Percentiles rank a stretch among this genome's conserved stretches.
Conservation (phyloP, 2,329 filamentous ascomycete species). For the Eurotiales sp. region DNA sequence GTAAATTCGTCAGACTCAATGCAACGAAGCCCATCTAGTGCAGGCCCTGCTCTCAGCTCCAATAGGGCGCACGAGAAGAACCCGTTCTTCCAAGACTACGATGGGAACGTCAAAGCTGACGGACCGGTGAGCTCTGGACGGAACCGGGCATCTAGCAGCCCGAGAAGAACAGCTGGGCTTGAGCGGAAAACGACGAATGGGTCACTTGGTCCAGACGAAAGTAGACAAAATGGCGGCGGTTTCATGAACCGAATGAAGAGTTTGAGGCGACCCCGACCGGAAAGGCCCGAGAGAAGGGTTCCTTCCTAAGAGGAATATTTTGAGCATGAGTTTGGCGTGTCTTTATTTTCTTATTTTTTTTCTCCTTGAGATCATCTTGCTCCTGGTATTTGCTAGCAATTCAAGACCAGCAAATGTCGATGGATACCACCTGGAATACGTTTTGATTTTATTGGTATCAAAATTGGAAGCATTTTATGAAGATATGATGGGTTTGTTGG, state of each 20-base stretch:
- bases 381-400: not conserved
- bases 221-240: conserved; percentile 51
- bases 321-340: not conserved
- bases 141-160: conserved; percentile 55
- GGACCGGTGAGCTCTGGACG: conserved; percentile 36
- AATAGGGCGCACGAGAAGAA: conserved; percentile 54
- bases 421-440: not conserved
- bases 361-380: no score
- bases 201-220: conserved; percentile 40
- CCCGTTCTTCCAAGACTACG: conserved; percentile 81
- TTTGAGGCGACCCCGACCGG: conserved; percentile 55
- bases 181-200: conserved; percentile 62
- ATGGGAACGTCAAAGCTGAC: conserved; percentile 57
- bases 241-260: conserved; percentile 79
- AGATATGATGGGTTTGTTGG: conserved; percentile 29
- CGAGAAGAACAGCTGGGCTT: conserved; percentile 50
- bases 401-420: not conserved
- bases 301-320: conserved; percentile 8
- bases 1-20: conserved; percentile 54
- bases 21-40: conserved; percentile 24
- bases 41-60: conserved; percentile 30
- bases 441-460: conserved; percentile 3
- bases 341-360: conserved; percentile 1
- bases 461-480: conserved; percentile 19
- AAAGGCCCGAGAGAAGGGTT: conserved; percentile 28